A percentile compares a stretch with the other conserved stretches of the same genome.
phyloP scores from a whole-genome alignment of 2,329 filamentous ascomycete genomes.

The Zasmidium cellare region DNA sequence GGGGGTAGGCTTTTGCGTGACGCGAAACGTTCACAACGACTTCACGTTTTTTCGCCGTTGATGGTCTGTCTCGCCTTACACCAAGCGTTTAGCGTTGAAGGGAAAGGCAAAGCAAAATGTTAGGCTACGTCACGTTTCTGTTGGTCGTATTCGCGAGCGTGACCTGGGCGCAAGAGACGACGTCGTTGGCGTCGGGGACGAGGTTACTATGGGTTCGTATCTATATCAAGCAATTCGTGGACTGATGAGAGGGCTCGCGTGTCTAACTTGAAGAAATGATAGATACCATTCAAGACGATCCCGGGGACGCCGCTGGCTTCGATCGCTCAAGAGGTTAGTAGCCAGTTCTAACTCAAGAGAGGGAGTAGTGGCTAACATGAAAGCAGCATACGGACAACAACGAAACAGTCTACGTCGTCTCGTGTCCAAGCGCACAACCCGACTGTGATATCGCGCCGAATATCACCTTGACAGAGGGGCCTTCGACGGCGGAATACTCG shows the following conservation, averaged over 20 bases:
- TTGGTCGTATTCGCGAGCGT: not conserved
- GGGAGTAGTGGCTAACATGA: not conserved
- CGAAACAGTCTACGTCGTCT: slow-evolving; percentile 17
- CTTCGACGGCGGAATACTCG: slow-evolving; percentile 11
- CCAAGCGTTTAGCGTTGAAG: no score
- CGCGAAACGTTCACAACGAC: no score
- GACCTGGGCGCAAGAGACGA: not conserved
- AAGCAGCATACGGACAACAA: slow-evolving; percentile 2
- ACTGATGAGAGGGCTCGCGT: no score
- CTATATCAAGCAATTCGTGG: no score
- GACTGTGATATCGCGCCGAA: slow-evolving; percentile 18
- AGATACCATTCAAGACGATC: slow-evolving; percentile 18
- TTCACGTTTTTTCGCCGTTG: no score
- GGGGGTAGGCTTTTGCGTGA: no score
- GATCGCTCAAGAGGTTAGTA: slow-evolving; percentile 9
- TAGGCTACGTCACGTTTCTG: not conserved
- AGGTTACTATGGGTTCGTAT: no score
- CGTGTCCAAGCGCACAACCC: slow-evolving; percentile 16
- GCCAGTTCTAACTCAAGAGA: not conserved
- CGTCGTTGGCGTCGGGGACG: no score
- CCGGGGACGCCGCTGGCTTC: slow-evolving; percentile 17
- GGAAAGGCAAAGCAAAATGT: no score
- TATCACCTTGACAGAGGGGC: slow-evolving; percentile 19
- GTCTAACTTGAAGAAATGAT: not conserved
- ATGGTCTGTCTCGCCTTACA: no score